Evolutionary conservation across 1,284 basidiomycete species (phyloP), one percentile per base, ranked within the genome.

Genomic region (Ustilago esculenta): DNA sequence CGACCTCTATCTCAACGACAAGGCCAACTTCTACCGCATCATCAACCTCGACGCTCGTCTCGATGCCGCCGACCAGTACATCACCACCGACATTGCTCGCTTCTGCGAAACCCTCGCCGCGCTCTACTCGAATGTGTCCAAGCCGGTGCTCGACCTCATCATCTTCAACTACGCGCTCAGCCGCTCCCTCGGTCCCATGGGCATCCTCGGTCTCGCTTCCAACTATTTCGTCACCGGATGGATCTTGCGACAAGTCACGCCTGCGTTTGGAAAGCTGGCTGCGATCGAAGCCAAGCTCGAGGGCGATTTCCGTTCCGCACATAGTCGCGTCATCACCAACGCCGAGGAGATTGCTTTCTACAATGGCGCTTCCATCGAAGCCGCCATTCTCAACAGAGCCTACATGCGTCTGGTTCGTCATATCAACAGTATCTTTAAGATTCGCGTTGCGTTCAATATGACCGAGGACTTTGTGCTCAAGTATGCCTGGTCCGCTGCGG

Each of bases 271-370:
- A 0, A 88, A 90, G 42, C 86, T 98, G 23, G 92, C 94, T 0
- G 92, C 92, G 1, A 87, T 92, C 5, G 93, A 97, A 80, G 92
- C 93, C 0, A 88, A 90, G 40, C 78, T 87, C 8, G 87, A 87
- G 78, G 95, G 95, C 14, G 94, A 97, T 75, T 98, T 96, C 79
- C 86, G 94, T 29, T 88, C 89, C 0, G 94, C 93, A 0, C 90
- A 98, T 81, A 90, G 90, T 0, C 84, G 94, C 21, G 87, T 97
- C 5, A 94, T 92, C 3, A 86, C 94, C 61, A 94, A 97, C 77
- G 89, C 90, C 14, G 94, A 98, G 81, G 94, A 98, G 82, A 87
- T 98, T 40, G 94, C 94, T 0, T 98, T 98, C 81, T 98, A 98
- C 83, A 89, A 94, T 64, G 94, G 94, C 0, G 93, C 93, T 0